Base-by-base conservation (phyloP, 805 yeast genomes). In the Ascoidea asiatica region DNA sequence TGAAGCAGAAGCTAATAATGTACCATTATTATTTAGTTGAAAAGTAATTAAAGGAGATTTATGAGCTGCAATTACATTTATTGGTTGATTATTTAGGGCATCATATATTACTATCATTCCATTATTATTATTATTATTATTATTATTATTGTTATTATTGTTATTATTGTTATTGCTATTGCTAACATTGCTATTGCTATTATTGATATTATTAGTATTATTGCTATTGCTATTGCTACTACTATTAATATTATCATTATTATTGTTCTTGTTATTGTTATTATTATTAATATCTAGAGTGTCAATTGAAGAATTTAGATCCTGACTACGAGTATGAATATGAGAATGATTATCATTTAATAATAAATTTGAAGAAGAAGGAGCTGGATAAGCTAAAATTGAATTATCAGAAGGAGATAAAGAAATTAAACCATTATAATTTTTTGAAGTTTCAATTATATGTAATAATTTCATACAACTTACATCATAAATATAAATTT, bases 61-160 rank as follows among this genome's bases (percentile, higher is more conserved):
- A 61, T 92, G 97, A 1, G 96, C 95, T 55, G 81, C 85, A 4
- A 90, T 74, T 1, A 85, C 81, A 47, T 85, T 83, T 29, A 88
- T 57, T 0, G 95, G 95, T 47, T 79, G 79, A 21, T 86, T 62
- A 18, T 81, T 70, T 35, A 75, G 57, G 1, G 92, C 77, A 58
- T 92, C 95, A 59, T 84, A 89, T 2, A 92, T 67, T 0, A 88
- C 75, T 4, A 88, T 83, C 44, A 75, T 81, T 2, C 95, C 94
- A 13, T 61, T 56, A 19, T 37, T 45, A 19, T 21, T 8, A 7
- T 21, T 20, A 4, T 15, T 23, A 13, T 21, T 36, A 18, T 21
- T 23, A 21, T 33, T 29, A 8, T 19, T 29, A 39, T 37, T 43
- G 18, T 40, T 21, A 13, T 18, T 15, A 15, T 15, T 29, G 2